Percentiles rank a stretch among this genome's conserved stretches.
Evolutionary conservation across 2,329 filamentous ascomycete genomes (phyloP).

Genomic region (Aspergillus sp.): DNA sequence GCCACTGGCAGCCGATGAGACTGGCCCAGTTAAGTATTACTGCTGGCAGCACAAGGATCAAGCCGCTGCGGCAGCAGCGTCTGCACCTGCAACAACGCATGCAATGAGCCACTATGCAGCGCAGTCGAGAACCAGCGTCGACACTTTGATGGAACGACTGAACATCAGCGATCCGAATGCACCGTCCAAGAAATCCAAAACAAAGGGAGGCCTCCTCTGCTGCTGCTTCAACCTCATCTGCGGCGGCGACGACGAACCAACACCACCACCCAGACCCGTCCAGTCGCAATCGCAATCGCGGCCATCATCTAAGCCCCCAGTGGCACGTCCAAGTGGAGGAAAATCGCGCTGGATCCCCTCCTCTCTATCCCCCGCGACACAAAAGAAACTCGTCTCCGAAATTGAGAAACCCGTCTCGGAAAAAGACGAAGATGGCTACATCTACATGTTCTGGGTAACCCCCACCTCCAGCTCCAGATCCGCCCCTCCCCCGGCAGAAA

Average conservation of each 20-base stretch:
- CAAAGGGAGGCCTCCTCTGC: conserved; percentile 11
- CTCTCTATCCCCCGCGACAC: conserved; percentile 58
- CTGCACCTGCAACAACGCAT: not conserved
- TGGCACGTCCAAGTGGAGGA: not conserved
- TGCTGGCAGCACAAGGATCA: conserved; percentile 97
- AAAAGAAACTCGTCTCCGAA: conserved; percentile 67
- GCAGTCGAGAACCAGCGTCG: conserved; percentile 62
- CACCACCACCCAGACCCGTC: conserved; percentile 5
- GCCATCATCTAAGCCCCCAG: not conserved
- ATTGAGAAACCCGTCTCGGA: conserved; percentile 67
- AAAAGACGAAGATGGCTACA: conserved; percentile 77
- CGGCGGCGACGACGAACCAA: conserved; percentile 22
- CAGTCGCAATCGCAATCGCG: conserved; percentile 1
- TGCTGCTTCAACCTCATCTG: conserved; percentile 31
- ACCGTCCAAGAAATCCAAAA: conserved; percentile 5
- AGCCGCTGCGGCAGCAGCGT: conserved; percentile 37
- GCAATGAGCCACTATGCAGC: conserved; percentile 30
- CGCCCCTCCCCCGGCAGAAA: conserved; percentile 50
- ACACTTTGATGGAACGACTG: conserved; percentile 77
- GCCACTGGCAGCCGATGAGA: conserved; percentile 46
- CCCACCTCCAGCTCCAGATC: conserved; percentile 47
- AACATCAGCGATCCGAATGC: conserved; percentile 47
- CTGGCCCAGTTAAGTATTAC: conserved; percentile 49
- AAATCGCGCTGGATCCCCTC: conserved; percentile 62
- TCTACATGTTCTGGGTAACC: conserved; percentile 98